phyloP scores from a whole-genome alignment of 805 yeast species.

The Zygoascus ofunaensis region DNA sequence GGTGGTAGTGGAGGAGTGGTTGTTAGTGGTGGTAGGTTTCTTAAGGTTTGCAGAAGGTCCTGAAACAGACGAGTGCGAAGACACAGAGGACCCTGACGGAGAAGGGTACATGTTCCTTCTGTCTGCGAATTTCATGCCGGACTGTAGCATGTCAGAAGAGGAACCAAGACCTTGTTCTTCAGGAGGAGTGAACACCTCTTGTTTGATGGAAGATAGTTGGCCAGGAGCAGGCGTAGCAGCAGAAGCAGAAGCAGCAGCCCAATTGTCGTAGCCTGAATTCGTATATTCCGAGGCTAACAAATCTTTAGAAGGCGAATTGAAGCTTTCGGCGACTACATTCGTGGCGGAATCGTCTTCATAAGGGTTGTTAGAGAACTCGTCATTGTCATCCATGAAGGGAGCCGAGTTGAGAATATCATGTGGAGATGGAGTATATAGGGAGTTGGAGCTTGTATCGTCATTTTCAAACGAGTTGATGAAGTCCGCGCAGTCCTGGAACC shows the following conservation, averaged over 20 bases:
- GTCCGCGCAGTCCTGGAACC: slow-evolving; percentile 19
- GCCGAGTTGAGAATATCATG: slow-evolving; percentile 8
- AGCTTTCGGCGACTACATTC: not conserved
- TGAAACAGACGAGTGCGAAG: not conserved
- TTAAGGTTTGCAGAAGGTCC: not conserved
- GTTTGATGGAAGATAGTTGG: not conserved
- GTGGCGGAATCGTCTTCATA: not conserved
- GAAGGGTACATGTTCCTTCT: not conserved
- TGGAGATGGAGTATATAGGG: slow-evolving; percentile 12
- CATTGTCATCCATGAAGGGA: slow-evolving; percentile 1
- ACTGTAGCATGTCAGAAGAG: not conserved
- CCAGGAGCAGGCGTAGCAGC: not conserved
- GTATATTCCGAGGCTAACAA: too few relatives aligned
- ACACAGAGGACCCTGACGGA: not conserved
- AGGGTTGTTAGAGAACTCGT: not conserved
- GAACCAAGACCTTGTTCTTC: slow-evolving; percentile 4
- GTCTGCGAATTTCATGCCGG: not conserved
- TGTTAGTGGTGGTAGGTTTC: not conserved
- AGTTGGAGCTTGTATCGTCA: slow-evolving; percentile 2
- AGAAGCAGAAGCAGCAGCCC: not conserved
- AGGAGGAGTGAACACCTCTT: not conserved
- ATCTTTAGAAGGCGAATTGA: not conserved
- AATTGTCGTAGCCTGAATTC: not conserved
- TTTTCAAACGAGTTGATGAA: slow-evolving; percentile 15
- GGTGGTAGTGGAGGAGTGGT: not conserved